A percentile compares a stretch with the other conserved stretches of the same genome.
Conservation (phyloP, 106 monocot species). For the Allium fistulosum region DNA sequence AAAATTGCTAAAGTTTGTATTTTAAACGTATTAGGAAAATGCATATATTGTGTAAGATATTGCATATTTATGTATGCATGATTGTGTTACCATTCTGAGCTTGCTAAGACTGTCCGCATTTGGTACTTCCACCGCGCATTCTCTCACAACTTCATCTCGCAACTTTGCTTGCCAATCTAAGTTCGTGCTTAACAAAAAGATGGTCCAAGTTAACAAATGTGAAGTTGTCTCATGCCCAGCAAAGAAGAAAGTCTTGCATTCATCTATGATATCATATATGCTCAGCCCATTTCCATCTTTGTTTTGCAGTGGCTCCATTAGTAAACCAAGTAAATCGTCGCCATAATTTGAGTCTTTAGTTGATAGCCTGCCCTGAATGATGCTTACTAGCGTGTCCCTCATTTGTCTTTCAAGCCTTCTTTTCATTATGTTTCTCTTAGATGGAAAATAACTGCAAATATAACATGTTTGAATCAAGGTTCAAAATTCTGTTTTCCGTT, state of each 20-base stretch:
- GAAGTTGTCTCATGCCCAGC: conserved; percentile 63
- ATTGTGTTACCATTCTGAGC: conserved; percentile 20
- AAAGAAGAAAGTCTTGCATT: conserved; percentile 83
- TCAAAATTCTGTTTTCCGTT: no score
- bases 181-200: conserved; percentile 43
- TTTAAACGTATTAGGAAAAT: no score
- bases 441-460: conserved; percentile 34
- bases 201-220: conserved; percentile 49
- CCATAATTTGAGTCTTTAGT: conserved; percentile 26
- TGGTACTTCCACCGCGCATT: conserved; percentile 39
- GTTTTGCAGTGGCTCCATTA: conserved; percentile 32
- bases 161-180: conserved; percentile 59
- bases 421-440: conserved; percentile 18
- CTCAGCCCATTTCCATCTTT: conserved; percentile 15
- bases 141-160: conserved; percentile 38
- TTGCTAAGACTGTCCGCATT: conserved; percentile 28
- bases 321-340: conserved; percentile 55
- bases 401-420: conserved; percentile 24
- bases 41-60: no score
- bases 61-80: background rate
- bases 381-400: conserved; percentile 17
- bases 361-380: conserved; percentile 22
- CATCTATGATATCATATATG: conserved; percentile 58
- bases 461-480: no score
- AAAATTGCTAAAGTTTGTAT: no score